A percentile compares a stretch with the other conserved stretches of the same genome.
phyloP scores from a whole-genome alignment of 1,284 basidiomycete genomes.

The Apiotrichum veenhuisii region DNA sequence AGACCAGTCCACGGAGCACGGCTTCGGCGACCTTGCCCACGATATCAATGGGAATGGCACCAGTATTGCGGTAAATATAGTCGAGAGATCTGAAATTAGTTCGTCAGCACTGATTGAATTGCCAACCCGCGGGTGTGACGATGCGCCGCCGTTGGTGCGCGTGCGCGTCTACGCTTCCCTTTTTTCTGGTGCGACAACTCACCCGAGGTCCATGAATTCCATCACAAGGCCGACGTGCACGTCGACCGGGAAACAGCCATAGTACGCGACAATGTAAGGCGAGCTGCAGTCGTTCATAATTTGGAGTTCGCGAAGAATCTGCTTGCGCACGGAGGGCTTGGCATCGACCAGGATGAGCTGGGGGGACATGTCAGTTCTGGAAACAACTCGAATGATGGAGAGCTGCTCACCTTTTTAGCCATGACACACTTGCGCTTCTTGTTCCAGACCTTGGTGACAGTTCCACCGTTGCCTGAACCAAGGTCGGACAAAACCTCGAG shows the following conservation, averaged over 20 bases:
- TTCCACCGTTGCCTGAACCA: constrained; percentile 96
- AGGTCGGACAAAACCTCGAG: constrained; percentile 80
- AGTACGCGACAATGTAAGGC: constrained; percentile 91
- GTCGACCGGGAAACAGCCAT: constrained; percentile 90
- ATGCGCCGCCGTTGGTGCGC: too few species aligned
- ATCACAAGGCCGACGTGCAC: constrained; percentile 99
- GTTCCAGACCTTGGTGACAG: constrained; percentile 92
- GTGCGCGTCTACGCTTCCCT: too few species aligned
- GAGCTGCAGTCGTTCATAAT: constrained; percentile 98
- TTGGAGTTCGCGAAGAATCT: constrained; percentile 93
- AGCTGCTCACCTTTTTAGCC: constrained; percentile 93
- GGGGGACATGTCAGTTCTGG: not conserved
- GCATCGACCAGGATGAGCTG: constrained; percentile 97
- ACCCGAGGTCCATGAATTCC: constrained; percentile 83
- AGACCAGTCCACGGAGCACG: constrained; percentile 90
- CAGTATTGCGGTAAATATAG: constrained; percentile 88
- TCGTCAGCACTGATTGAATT: not conserved
- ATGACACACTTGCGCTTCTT: constrained; percentile 82
- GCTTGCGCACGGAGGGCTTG: constrained; percentile 93
- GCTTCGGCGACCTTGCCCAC: constrained; percentile 86
- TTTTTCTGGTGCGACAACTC: too few species aligned
- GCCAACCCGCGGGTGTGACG: too few species aligned
- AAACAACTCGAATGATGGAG: not conserved
- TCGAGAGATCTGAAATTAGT: constrained; percentile 58
- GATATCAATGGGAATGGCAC: constrained; percentile 81